These are phyloP conservation scores for Scleroderma citrinum DNA, from an alignment of 768 basidiomycete species.

Conservation along the genomic window DNA sequence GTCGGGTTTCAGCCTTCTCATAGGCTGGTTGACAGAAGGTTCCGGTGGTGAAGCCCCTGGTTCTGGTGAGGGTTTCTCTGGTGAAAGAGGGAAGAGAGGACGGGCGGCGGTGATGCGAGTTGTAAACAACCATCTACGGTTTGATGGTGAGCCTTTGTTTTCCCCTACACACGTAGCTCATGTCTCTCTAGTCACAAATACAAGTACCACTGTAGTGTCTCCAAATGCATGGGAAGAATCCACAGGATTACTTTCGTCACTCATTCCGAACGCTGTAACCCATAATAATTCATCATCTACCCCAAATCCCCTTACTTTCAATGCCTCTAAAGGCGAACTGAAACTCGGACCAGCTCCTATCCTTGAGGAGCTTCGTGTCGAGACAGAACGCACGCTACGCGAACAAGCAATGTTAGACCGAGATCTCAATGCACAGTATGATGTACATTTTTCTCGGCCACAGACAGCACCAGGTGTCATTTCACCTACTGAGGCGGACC, in stretches of 20 bases:
- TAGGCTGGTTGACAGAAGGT: constrained; percentile 96
- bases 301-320: constrained; percentile 68
- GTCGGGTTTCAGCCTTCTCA: constrained; percentile 84
- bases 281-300: constrained; percentile 35
- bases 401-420: constrained; percentile 78
- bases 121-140: constrained; percentile 87
- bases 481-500: constrained; percentile 63
- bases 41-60: constrained; percentile 82
- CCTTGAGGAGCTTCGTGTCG: constrained; percentile 71
- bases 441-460: constrained; percentile 50
- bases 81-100: constrained; percentile 77
- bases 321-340: constrained; percentile 66
- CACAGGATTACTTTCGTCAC: constrained; percentile 75
- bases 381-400: constrained; percentile 72
- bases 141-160: constrained; percentile 60
- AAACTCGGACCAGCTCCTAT: constrained; percentile 84
- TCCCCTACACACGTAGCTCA: constrained; percentile 11
- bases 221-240: constrained; percentile 76
- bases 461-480: constrained; percentile 47
- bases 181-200: constrained; percentile 53
- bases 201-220: constrained; percentile 58
- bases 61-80: constrained; percentile 69
- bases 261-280: constrained; percentile 60
- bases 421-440: constrained; percentile 61
- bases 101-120: constrained; percentile 89